phyloP scores from a whole-genome alignment of 202 grass and related monocot species.

The Saccharum hybrid region DNA sequence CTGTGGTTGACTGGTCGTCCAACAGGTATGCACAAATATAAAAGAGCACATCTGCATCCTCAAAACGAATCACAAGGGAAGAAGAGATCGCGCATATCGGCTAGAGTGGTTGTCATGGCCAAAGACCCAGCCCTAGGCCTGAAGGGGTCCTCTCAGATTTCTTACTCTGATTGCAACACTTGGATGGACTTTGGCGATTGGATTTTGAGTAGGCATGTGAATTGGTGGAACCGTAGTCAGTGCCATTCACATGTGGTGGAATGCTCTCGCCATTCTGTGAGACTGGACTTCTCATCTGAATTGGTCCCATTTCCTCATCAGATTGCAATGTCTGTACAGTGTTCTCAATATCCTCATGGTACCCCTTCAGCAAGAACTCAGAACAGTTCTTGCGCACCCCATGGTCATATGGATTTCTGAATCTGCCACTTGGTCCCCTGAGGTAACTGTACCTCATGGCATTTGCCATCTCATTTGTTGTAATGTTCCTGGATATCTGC shows the following conservation, averaged over 20 bases:
- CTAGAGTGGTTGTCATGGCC: constrained; percentile 68
- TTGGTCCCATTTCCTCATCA: constrained; percentile 66
- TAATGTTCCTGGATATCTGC: constrained; percentile 92
- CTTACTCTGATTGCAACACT: constrained; percentile 56
- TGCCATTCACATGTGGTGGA: constrained; percentile 52
- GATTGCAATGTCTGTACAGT: constrained; percentile 37
- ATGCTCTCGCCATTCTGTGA: constrained; percentile 54
- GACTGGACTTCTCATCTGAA: constrained; percentile 60
- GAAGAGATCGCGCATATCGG: constrained; percentile 55
- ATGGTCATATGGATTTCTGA: constrained; percentile 92
- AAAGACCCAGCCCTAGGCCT: constrained; percentile 69
- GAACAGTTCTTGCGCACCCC: constrained; percentile 85
- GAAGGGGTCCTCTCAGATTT: constrained; percentile 54
- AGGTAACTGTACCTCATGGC: constrained; percentile 90
- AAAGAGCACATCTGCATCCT: constrained; percentile 2
- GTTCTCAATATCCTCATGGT: constrained; percentile 78
- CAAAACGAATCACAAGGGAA: constrained; percentile 66
- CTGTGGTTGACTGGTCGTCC: constrained; percentile 26
- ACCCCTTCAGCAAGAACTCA: constrained; percentile 86
- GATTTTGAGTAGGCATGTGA: constrained; percentile 53
- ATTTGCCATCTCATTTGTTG: constrained; percentile 98
- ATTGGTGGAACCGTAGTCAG: constrained; percentile 56
- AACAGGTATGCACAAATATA: constrained; percentile 21
- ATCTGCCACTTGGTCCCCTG: constrained; percentile 75
- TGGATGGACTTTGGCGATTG: constrained; percentile 49